These are phyloP conservation scores for Kodamaea jinghongensis DNA, from an alignment of 805 yeast genomes.

Conservation along the genomic window DNA sequence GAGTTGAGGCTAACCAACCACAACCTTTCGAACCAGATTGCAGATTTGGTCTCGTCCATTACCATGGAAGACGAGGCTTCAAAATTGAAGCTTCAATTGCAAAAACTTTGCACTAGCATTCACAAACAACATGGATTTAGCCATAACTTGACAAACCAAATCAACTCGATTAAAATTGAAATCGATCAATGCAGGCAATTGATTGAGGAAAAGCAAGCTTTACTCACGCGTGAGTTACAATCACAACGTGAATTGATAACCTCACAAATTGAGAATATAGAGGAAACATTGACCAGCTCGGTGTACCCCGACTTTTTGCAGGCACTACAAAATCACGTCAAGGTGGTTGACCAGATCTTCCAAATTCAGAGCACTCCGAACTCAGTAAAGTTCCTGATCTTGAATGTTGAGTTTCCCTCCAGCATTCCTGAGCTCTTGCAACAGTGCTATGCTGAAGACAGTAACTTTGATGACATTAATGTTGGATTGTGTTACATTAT, in stretches of 20 bases:
- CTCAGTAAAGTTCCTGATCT: constrained; percentile 26
- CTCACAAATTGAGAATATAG: constrained; percentile 28
- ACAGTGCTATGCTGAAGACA: constrained; percentile 22
- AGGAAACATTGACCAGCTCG: constrained; percentile 19
- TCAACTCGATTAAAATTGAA: constrained; percentile 16
- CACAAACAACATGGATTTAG: constrained; percentile 20
- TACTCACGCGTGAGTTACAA: constrained; percentile 14
- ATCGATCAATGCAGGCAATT: constrained; percentile 18
- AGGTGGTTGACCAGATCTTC: constrained; percentile 13
- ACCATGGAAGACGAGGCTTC: neutral
- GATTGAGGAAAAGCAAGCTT: constrained; percentile 15
- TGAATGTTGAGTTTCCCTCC: constrained; percentile 37
- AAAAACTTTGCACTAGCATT: neutral
- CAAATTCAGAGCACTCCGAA: constrained; percentile 24
- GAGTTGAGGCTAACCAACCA: constrained; percentile 29
- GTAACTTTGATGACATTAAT: constrained; percentile 27
- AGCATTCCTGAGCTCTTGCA: constrained; percentile 28
- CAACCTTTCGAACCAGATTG: constrained; percentile 17
- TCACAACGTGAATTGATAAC: constrained; percentile 25
- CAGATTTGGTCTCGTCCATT: neutral
- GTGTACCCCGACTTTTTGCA: constrained; percentile 19
- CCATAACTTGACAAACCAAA: constrained; percentile 15
- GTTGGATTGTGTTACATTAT: constrained; percentile 31
- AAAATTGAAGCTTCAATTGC: neutral
- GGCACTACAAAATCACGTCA: constrained; percentile 1